Evolutionary conservation across 108 stramenopile species (phyloP), one percentile per base, ranked within the genome.

Genomic region (Conticribra guillardii): DNA sequence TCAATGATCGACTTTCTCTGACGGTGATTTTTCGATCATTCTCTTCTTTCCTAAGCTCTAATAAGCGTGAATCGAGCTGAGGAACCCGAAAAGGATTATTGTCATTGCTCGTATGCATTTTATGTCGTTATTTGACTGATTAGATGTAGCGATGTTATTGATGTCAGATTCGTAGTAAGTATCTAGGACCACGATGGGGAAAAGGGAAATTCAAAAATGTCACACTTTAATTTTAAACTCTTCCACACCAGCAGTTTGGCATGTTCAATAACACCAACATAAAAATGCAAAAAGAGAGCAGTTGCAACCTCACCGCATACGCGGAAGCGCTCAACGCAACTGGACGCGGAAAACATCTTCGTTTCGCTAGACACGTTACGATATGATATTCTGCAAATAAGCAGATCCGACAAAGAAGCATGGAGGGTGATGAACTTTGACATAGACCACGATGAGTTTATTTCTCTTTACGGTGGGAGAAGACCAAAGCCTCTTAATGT

Each of bases 351-450:
- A 1, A 27, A 61, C 8, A 18, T 28, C 2, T 1, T 63, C 47
- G 0, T 63, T 26, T 2, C 23, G 0, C 28, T 63, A 4, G 61
- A 69, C 21, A 9, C 7, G 11, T 28, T 57, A 3, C 14, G 67
- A 48, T 31, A 27, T 15, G 44, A 46, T 33, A 27, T 69, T 18
- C 28, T 69, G 7, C 54, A 58, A 17, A 56, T 69, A 19, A 56
- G 58, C 24, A 55, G 67, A 28, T 32, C 55, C 15, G 54, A 68
- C n/a, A 24, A 3, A 23, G 28, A 48, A 23, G 55, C 55, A 46
- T 69, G 67, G 67, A 22, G 30, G 48, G 48, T 69, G 46, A 69
- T 69, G 67, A 27, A 58, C 24, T 69, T 69, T 48, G 56, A 58
- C 29, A 58, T 0, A 0, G 34, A 58, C 0, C 67, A 45, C 58